Base-by-base conservation (phyloP, 129 eudicot genomes). In the Arctium minus region DNA sequence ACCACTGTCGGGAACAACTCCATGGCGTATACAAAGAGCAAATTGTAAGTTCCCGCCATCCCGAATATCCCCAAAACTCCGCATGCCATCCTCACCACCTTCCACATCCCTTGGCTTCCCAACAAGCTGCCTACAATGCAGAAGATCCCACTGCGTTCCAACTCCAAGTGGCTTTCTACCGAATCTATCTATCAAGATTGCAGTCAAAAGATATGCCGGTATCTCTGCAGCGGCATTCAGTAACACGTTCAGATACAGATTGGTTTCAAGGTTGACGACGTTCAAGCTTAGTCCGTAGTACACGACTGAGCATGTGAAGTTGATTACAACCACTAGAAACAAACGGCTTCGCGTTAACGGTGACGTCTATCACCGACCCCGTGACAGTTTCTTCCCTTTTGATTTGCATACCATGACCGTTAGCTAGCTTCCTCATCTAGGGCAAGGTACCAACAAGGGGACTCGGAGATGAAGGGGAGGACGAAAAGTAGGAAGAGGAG, bases 1-100 rank as follows among this genome's bases (percentile, higher is more conserved):
- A 95, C 97, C 80, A 90, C 94, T 2, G 98, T 95, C 1, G 98
- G 98, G 78, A 94, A 94, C 85, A 94, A 84, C 90, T 94, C 98
- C 82, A 85, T 75, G 30, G 97, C 85, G 56, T 95, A 95, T 53
- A 95, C 86, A 31, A 86, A 95, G 83, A 95, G 70, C 81, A 95
- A 81, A 53, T 95, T 92, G 56, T 89, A 95, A 37, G 92, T 95
- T 70, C 97, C 99, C 0, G 97, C 97, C 93, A 93, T 91, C 44
- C 97, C 97, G 27, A 95, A 95, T 77, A 95, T 93, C 81, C 99
- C 99, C 56, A 95, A 37, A 35, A 93, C 81, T 1, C 99, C 93
- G 75, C 97, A 95, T 10, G 78, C 81, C 94, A 90, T 90, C 69
- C 88, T 82, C 9, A 87, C 37, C 42, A 42, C 81, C 81, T 86